These are phyloP conservation scores for Aspergillus heteromorphus DNA, from an alignment of 495 filamentous ascomycete genomes.

Conservation along the genomic window DNA sequence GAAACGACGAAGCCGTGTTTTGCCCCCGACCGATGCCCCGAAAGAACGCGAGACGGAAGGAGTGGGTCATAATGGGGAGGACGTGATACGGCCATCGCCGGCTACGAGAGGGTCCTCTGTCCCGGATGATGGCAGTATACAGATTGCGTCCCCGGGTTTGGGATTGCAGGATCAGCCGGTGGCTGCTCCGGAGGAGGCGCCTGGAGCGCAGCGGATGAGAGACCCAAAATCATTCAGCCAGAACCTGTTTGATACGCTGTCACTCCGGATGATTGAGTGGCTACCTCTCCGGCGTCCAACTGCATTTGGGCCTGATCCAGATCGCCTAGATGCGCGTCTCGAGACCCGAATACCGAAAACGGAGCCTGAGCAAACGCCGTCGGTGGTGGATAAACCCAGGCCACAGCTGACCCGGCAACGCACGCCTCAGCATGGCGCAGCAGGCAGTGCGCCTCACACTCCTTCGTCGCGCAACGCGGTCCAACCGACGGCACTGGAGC, in stretches of 20 bases:
- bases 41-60: conserved; percentile 5
- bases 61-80: background rate
- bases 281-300: conserved; percentile 48
- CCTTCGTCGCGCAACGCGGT: conserved; percentile 27
- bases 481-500: conserved; percentile 30
- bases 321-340: background rate
- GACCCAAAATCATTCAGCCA: conserved; percentile 84
- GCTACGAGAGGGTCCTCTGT: background rate
- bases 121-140: background rate
- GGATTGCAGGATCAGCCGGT: conserved; percentile 6
- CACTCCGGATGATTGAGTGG: conserved; percentile 78
- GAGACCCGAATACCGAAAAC: conserved; percentile 10
- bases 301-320: conserved; percentile 13
- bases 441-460: conserved; percentile 22
- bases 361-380: conserved; percentile 8
- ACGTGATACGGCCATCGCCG: background rate
- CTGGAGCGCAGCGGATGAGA: conserved; percentile 50
- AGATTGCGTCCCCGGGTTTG: background rate
- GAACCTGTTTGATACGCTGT: conserved; percentile 70
- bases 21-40: conserved; percentile 13
- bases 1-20: conserved; percentile 24
- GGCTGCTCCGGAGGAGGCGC: conserved; percentile 17
- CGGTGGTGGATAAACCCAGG: conserved; percentile 6
- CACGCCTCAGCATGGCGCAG: conserved; percentile 3
- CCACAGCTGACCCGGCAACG: conserved; percentile 9